Evolutionary conservation across 306 rosid species (phyloP).

Genomic region (Vigna reflexopilosa): DNA sequence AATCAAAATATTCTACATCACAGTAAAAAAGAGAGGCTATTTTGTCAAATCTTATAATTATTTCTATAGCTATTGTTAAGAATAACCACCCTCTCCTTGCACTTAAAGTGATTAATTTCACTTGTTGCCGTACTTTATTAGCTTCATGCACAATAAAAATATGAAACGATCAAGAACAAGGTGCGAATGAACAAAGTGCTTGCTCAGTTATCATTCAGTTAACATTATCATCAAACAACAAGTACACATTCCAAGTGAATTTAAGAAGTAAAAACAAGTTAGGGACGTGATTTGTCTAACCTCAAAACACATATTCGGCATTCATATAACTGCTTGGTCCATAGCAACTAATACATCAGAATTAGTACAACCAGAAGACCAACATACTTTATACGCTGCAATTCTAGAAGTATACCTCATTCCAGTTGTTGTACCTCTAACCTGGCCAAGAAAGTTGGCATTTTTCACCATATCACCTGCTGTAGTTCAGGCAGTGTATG

Average conservation of each 20-base stretch:
- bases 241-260: neutral
- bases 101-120: neutral
- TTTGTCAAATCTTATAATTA: neutral
- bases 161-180: neutral
- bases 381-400: constrained; percentile 74
- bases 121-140: neutral
- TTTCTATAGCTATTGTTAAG: neutral
- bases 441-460: constrained; percentile 60
- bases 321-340: constrained; percentile 59
- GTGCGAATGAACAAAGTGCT: neutral
- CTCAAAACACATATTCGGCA: constrained; percentile 7
- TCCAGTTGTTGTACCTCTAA: constrained; percentile 65
- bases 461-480: constrained; percentile 57
- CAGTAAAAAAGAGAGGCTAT: neutral
- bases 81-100: constrained; percentile 8
- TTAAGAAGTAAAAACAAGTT: neutral
- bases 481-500: constrained; percentile 82
- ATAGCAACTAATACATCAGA: constrained; percentile 72
- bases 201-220: neutral
- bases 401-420: constrained; percentile 65
- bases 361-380: constrained; percentile 68
- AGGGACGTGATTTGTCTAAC: neutral
- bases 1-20: no score
- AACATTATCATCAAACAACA: constrained; percentile 25
- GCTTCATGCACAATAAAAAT: neutral